Percentiles rank a stretch among this genome's conserved stretches.
phyloP scores from a whole-genome alignment of 2,329 filamentous ascomycete species.

The Arthrinium phaeospermum region DNA sequence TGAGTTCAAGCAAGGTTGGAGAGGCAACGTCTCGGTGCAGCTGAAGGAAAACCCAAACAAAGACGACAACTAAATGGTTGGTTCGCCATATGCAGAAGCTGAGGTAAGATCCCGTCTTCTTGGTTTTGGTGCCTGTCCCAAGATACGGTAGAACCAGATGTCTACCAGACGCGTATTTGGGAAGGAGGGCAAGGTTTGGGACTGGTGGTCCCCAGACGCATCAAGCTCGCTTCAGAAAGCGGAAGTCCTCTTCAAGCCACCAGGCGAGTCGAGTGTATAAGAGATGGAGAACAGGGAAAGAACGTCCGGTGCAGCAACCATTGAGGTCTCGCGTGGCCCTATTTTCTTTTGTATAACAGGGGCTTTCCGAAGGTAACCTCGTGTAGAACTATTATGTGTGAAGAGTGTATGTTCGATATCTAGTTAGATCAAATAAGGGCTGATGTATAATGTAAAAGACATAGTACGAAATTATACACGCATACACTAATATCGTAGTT shows the following conservation, averaged over 20 bases:
- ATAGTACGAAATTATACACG: not conserved
- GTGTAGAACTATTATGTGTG: not conserved
- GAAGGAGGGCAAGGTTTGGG: too few relatives aligned
- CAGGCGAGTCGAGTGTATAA: not conserved
- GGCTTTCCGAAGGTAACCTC: not conserved
- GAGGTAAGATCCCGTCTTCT: not conserved
- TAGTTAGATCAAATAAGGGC: not conserved
- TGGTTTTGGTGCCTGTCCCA: not conserved
- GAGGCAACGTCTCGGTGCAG: slow-evolving; percentile 45
- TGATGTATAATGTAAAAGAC: not conserved
- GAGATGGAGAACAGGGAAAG: not conserved
- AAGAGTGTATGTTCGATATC: not conserved
- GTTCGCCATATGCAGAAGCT: not conserved
- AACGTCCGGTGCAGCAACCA: not conserved
- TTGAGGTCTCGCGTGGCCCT: not conserved
- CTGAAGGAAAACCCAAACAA: slow-evolving; percentile 46
- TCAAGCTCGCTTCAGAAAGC: not conserved
- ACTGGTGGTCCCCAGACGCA: not conserved
- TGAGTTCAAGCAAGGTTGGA: slow-evolving; percentile 54
- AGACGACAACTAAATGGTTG: not conserved
- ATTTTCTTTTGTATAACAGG: not conserved
- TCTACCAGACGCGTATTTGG: not conserved
- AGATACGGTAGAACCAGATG: not conserved
- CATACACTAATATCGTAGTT: not conserved
- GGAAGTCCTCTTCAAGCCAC: not conserved